Percentiles rank a stretch among this genome's conserved stretches.
Conservation (phyloP, 2,329 filamentous ascomycete species). For the Phialocephala subalpina region DNA sequence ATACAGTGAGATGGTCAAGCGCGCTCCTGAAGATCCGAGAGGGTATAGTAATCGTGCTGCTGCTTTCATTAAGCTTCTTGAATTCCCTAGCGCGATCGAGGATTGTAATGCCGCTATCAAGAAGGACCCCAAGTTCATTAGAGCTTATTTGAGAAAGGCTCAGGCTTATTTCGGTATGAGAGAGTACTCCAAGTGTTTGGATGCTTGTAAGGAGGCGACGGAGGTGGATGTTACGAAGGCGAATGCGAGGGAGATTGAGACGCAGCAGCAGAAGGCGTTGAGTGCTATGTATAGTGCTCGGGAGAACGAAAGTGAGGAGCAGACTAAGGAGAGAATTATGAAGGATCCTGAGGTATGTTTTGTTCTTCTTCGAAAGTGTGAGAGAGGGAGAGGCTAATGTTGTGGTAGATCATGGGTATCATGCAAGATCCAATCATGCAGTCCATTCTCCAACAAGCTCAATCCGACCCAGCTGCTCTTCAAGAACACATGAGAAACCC, state of each 20-base stretch:
- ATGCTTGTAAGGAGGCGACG: slow-evolving; percentile 83
- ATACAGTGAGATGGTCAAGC: slow-evolving; percentile 97
- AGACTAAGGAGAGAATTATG: slow-evolving; percentile 91
- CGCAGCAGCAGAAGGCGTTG: slow-evolving; percentile 92
- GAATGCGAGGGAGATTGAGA: slow-evolving; percentile 90
- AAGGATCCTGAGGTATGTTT: slow-evolving; percentile 84
- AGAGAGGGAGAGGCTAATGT: slow-evolving; percentile 28
- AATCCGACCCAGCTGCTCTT: slow-evolving; percentile 88
- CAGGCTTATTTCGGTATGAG: slow-evolving; percentile 97
- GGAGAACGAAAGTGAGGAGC: slow-evolving; percentile 94
- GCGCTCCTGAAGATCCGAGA: slow-evolving; percentile 88
- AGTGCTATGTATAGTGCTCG: slow-evolving; percentile 88
- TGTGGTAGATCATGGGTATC: slow-evolving; percentile 76
- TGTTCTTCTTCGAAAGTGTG: background rate
- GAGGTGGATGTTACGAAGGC: slow-evolving; percentile 79
- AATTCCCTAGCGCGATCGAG: slow-evolving; percentile 90
- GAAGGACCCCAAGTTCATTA: slow-evolving; percentile 90
- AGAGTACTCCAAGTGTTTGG: slow-evolving; percentile 94
- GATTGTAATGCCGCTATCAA: slow-evolving; percentile 94
- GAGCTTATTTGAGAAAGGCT: slow-evolving; percentile 95
- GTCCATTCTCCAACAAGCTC: slow-evolving; percentile 94
- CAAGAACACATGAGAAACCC: slow-evolving; percentile 98
- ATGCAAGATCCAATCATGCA: slow-evolving; percentile 98
- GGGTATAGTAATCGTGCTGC: slow-evolving; percentile 98
- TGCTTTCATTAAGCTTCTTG: slow-evolving; percentile 94